Conservation (phyloP, 176 grass and related monocot genomes). For the Raddia guianensis region DNA sequence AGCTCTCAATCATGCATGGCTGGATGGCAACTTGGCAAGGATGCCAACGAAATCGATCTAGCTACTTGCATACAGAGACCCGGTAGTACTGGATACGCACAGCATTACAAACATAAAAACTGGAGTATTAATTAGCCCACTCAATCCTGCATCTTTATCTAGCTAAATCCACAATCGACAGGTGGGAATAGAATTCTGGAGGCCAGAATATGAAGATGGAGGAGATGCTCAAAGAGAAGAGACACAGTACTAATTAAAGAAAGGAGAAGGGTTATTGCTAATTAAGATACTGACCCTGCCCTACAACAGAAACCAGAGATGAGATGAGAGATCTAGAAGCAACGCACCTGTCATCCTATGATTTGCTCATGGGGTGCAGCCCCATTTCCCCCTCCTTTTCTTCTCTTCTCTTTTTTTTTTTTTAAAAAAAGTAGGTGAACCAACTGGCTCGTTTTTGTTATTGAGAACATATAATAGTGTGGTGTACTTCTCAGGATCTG, state of each 20-base stretch:
- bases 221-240: constrained; percentile 51
- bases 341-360: constrained; percentile 33
- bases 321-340: constrained; percentile 36
- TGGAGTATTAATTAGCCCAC: background rate
- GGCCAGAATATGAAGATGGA: background rate
- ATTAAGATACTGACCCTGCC: constrained; percentile 38
- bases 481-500: background rate
- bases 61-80: no score
- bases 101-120: background rate
- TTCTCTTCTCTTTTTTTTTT: background rate
- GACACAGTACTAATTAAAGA: constrained; percentile 36
- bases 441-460: constrained; percentile 11
- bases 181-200: constrained; percentile 21
- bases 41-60: background rate
- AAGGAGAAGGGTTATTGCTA: constrained; percentile 25
- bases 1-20: background rate
- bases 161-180: constrained; percentile 5
- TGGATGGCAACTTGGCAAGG: background rate
- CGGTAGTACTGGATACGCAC: background rate
- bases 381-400: no score
- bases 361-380: constrained; percentile 31
- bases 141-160: background rate
- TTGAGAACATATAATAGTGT: background rate
- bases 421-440: constrained; percentile 38
- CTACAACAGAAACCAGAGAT: background rate